A percentile compares a stretch with the other conserved stretches of the same genome.
Conservation (phyloP, 169 alveolate genomes). For the Eimeria falciformis region DNA sequence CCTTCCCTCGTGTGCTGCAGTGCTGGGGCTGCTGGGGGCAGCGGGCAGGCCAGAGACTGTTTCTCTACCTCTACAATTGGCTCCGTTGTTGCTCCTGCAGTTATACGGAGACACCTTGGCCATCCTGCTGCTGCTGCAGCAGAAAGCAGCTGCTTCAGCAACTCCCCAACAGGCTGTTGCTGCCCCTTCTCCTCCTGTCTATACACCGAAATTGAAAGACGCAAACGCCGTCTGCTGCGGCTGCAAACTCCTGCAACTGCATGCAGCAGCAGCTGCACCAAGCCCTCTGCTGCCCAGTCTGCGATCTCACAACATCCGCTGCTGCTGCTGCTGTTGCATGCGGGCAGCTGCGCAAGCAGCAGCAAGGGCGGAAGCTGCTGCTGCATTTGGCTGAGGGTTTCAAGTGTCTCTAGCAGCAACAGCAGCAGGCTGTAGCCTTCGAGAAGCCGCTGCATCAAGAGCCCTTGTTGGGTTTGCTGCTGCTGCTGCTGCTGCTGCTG, state of each 20-base stretch:
- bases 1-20: slow-evolving; percentile 50
- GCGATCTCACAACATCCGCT: neutral
- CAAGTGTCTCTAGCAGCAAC: neutral
- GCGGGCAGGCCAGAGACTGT: neutral
- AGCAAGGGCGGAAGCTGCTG: neutral
- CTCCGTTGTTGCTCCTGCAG: neutral
- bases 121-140: neutral
- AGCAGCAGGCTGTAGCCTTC: neutral
- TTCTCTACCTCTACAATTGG: neutral
- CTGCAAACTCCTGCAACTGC: neutral
- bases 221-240: neutral
- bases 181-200: neutral
- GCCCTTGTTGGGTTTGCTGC: neutral
- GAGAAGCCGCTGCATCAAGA: neutral
- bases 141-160: neutral
- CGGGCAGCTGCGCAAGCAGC: neutral
- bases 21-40: slow-evolving; percentile 10
- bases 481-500: slow-evolving; percentile 31
- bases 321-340: neutral
- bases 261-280: slow-evolving; percentile 3
- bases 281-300: neutral
- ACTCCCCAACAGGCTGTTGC: neutral
- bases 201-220: neutral
- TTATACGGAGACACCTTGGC: neutral
- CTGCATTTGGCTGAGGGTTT: neutral